Conservation (phyloP, 2,329 filamentous ascomycete genomes). For the Aureobasidium subglaciale region DNA sequence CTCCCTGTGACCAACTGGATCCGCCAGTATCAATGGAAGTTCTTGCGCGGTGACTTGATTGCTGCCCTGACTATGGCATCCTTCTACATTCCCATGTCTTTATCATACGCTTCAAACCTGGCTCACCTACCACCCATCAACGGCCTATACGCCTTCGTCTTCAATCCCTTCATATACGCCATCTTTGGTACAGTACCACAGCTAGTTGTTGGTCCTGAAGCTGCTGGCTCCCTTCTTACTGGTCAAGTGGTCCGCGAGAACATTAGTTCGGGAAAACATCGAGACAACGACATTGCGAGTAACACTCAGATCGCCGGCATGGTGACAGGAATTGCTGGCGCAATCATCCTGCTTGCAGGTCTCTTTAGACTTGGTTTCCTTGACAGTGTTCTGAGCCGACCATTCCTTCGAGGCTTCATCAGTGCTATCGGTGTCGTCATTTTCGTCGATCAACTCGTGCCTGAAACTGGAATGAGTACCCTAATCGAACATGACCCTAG, state of each 20-base stretch:
- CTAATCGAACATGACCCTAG: conserved; percentile 51
- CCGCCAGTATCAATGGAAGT: conserved; percentile 73
- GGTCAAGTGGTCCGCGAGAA: conserved; percentile 77
- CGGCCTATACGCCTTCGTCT: conserved; percentile 87
- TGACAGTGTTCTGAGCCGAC: conserved; percentile 86
- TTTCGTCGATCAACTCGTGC: conserved; percentile 86
- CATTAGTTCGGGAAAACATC: conserved; percentile 60
- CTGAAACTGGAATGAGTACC: conserved; percentile 70
- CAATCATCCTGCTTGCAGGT: conserved; percentile 81
- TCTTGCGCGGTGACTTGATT: conserved; percentile 76
- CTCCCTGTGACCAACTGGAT: conserved; percentile 89
- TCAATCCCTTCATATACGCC: conserved; percentile 87
- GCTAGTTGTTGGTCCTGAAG: conserved; percentile 92
- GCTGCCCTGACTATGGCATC: conserved; percentile 94
- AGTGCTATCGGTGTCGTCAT: conserved; percentile 96
- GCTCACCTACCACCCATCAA: conserved; percentile 90
- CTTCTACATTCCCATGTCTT: conserved; percentile 94
- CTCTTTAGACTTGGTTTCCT: conserved; percentile 81
- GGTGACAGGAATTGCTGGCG: conserved; percentile 78
- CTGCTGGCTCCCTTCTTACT: conserved; percentile 82
- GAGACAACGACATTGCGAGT: conserved; percentile 59
- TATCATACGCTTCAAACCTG: conserved; percentile 87
- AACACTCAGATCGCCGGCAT: conserved; percentile 83
- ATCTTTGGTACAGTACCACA: conserved; percentile 84
- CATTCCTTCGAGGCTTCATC: conserved; percentile 91